Conservation (phyloP, 306 rosid genomes). For the Rosa rugosa region DNA sequence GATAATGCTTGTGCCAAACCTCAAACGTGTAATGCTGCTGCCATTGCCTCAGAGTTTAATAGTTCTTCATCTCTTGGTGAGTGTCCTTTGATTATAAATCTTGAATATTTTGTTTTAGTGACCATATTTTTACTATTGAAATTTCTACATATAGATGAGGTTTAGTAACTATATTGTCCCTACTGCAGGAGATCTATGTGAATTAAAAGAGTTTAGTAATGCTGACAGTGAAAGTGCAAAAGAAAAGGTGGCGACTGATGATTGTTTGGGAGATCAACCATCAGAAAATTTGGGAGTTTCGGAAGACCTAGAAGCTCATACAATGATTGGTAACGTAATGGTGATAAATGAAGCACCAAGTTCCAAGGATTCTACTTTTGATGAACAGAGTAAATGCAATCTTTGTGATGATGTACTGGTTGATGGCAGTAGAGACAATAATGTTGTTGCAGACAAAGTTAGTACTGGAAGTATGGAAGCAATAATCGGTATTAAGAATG, state of each 20-base stretch:
- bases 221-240: no score
- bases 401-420: background rate
- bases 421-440: background rate
- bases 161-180: background rate
- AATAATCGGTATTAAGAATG: background rate
- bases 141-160: background rate
- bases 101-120: background rate
- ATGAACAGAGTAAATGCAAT: background rate
- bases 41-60: background rate
- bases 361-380: background rate
- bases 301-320: background rate
- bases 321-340: background rate
- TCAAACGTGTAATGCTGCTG: conserved; percentile 6
- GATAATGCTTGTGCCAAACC: conserved; percentile 5
- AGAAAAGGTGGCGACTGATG: no score
- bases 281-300: background rate
- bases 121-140: background rate
- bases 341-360: background rate
- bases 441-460: background rate
- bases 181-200: background rate
- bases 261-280: background rate
- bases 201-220: background rate
- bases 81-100: background rate
- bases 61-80: background rate
- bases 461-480: background rate